Percentiles rank a stretch among this genome's conserved stretches.
phyloP scores from a whole-genome alignment of 2,329 filamentous ascomycete genomes.

The Knoxdaviesia proteae region DNA sequence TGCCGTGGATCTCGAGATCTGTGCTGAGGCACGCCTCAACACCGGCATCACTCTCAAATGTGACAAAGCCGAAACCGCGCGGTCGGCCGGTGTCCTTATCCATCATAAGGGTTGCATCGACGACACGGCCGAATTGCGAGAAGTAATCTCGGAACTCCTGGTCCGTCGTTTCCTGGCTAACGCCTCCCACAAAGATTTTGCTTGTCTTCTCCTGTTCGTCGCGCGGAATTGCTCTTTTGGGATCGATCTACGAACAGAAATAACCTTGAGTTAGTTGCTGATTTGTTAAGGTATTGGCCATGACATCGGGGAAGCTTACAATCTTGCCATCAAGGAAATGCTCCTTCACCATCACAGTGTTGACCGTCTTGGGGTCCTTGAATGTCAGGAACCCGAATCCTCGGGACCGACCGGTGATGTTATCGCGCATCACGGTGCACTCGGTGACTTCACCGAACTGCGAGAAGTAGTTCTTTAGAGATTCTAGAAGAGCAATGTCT shows the following conservation, averaged over 20 bases:
- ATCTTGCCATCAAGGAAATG: slow-evolving; percentile 97
- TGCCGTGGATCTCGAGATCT: slow-evolving; percentile 80
- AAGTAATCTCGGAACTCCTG: slow-evolving; percentile 95
- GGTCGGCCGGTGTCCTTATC: slow-evolving; percentile 98
- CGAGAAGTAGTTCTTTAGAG: slow-evolving; percentile 87
- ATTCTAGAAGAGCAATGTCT: slow-evolving; percentile 39
- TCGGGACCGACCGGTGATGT: slow-evolving; percentile 75
- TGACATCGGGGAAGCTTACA: slow-evolving; percentile 32
- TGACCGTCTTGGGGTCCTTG: slow-evolving; percentile 92
- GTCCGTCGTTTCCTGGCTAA: slow-evolving; percentile 92
- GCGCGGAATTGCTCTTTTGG: slow-evolving; percentile 87
- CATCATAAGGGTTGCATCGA: slow-evolving; percentile 98
- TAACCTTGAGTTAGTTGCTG: too few species aligned
- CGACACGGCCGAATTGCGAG: slow-evolving; percentile 83
- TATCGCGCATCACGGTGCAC: slow-evolving; percentile 98
- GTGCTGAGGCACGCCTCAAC: slow-evolving; percentile 77
- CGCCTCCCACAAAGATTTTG: slow-evolving; percentile 96
- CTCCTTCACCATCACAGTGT: slow-evolving; percentile 99
- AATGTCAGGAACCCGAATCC: slow-evolving; percentile 97
- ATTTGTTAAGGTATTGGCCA: slow-evolving; percentile 6
- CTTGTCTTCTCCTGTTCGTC: slow-evolving; percentile 97
- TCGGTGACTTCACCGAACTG: slow-evolving; percentile 95
- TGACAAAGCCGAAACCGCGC: slow-evolving; percentile 92
- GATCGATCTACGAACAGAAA: slow-evolving; percentile 53
- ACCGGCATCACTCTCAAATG: slow-evolving; percentile 86